Percentiles rank a stretch among this genome's conserved stretches.
These are phyloP conservation scores for Leccinum boreale DNA, from an alignment of 768 basidiomycete genomes.

Conservation along the genomic window DNA sequence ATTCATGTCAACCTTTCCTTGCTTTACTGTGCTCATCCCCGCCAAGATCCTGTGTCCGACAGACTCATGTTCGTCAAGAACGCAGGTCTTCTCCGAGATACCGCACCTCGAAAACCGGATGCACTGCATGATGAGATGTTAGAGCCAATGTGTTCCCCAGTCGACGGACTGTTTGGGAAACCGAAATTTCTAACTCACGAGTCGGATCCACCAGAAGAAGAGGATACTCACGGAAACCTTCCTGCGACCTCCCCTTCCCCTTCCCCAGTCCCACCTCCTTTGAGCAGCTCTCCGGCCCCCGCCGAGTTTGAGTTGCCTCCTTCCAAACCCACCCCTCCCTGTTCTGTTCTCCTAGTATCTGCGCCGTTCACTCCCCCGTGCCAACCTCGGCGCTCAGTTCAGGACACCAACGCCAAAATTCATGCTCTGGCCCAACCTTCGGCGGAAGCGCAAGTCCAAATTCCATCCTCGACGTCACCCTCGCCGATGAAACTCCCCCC, in stretches of 20 bases:
- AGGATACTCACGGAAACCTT: neutral
- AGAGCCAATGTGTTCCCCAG: neutral
- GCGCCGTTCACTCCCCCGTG: neutral
- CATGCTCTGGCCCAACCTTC: constrained; percentile 15
- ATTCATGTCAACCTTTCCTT: neutral
- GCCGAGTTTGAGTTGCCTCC: constrained; percentile 3
- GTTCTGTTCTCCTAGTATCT: neutral
- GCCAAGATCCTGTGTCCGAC: constrained; percentile 4
- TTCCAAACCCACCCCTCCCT: constrained; percentile 1
- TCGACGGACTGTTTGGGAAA: constrained; percentile 28
- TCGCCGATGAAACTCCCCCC: constrained; percentile 49
- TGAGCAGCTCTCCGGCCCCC: constrained; percentile 28
- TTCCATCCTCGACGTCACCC: constrained; percentile 59
- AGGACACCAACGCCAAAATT: constrained; percentile 21
- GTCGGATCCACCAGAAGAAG: constrained; percentile 19
- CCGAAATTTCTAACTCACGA: constrained; percentile 32
- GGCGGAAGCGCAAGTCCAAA: constrained; percentile 27
- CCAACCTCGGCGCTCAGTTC: constrained; percentile 2
- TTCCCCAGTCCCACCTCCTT: constrained; percentile 20
- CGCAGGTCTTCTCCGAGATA: constrained; percentile 20
- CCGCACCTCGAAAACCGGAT: neutral
- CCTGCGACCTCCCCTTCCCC: constrained; percentile 9
- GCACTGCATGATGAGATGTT: neutral
- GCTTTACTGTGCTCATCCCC: neutral
- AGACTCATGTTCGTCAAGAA: constrained; percentile 21